phyloP scores from a whole-genome alignment of 305 asterid species.

The Andrographis paniculata region DNA sequence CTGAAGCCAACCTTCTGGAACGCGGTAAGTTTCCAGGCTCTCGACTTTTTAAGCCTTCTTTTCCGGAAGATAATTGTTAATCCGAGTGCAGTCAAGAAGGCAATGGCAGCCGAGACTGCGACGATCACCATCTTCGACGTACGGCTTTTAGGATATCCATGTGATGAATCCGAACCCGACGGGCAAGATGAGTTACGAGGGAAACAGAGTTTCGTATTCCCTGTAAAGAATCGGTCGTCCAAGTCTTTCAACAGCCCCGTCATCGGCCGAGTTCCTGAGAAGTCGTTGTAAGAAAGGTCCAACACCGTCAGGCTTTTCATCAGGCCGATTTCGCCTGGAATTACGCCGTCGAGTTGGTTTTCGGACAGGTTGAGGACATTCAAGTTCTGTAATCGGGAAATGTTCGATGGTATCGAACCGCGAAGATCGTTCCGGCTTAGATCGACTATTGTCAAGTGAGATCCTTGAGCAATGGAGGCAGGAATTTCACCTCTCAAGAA shows the following conservation, averaged over 20 bases:
- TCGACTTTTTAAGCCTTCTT: conserved; percentile 26
- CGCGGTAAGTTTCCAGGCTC: conserved; percentile 67
- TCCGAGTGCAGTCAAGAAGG: conserved; percentile 21
- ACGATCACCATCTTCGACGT: conserved; percentile 24
- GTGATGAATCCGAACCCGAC: conserved; percentile 18
- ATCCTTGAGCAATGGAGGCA: conserved; percentile 23
- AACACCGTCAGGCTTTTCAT: conserved; percentile 63
- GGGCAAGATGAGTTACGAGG: conserved; percentile 33
- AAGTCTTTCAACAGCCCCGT: conserved; percentile 46
- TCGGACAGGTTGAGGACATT: conserved; percentile 64
- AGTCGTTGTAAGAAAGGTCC: conserved; percentile 68
- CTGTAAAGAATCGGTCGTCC: conserved; percentile 38
- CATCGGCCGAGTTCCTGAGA: conserved; percentile 52
- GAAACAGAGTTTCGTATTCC: conserved; percentile 70
- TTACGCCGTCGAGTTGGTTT: conserved; percentile 45
- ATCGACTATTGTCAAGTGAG: conserved; percentile 50
- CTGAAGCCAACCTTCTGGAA: conserved; percentile 62
- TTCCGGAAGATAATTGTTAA: conserved; percentile 22
- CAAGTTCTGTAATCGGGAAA: conserved; percentile 44
- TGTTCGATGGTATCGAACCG: conserved; percentile 40
- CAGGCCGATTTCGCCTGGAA: conserved; percentile 61
- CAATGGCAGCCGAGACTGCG: conserved; percentile 19
- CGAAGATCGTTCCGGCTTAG: conserved; percentile 47
- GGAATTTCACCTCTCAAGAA: conserved; percentile 63
- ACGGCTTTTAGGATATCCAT: conserved; percentile 13